phyloP scores from a whole-genome alignment of 768 basidiomycete species.

The Suillus subaureus region DNA sequence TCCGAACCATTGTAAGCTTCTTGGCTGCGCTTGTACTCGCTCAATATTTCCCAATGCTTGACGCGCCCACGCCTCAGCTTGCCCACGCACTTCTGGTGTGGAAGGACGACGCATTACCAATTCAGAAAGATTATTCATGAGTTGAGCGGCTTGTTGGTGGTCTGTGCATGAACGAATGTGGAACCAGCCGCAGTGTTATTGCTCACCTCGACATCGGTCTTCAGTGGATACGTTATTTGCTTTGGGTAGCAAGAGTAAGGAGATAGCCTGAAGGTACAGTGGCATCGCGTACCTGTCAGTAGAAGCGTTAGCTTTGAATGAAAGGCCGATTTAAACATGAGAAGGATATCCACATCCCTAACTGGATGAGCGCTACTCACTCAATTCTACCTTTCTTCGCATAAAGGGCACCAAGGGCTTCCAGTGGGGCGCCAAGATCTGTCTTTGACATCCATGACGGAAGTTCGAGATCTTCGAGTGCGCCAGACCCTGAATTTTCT shows the following conservation, averaged over 20 bases:
- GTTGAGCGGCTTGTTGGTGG: conserved; percentile 39
- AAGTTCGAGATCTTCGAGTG: conserved; percentile 54
- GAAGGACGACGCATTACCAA: conserved; percentile 40
- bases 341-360: neutral
- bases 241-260: conserved; percentile 53
- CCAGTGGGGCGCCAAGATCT: conserved; percentile 69
- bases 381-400: conserved; percentile 55
- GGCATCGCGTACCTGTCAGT: conserved; percentile 58
- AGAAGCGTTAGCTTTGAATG: neutral
- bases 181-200: neutral
- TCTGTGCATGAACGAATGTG: neutral
- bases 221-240: conserved; percentile 36
- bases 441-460: conserved; percentile 61
- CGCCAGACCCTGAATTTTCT: conserved; percentile 18
- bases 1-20: conserved; percentile 13
- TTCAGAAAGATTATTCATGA: conserved; percentile 53
- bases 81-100: conserved; percentile 37
- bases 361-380: conserved; percentile 12
- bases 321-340: neutral
- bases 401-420: conserved; percentile 66
- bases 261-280: conserved; percentile 67
- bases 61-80: conserved; percentile 64
- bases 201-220: conserved; percentile 62
- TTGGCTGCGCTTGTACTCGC: conserved; percentile 22
- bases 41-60: conserved; percentile 45